Conservation (phyloP, 2,329 filamentous ascomycete genomes). For the Aspergillus neotritici region DNA sequence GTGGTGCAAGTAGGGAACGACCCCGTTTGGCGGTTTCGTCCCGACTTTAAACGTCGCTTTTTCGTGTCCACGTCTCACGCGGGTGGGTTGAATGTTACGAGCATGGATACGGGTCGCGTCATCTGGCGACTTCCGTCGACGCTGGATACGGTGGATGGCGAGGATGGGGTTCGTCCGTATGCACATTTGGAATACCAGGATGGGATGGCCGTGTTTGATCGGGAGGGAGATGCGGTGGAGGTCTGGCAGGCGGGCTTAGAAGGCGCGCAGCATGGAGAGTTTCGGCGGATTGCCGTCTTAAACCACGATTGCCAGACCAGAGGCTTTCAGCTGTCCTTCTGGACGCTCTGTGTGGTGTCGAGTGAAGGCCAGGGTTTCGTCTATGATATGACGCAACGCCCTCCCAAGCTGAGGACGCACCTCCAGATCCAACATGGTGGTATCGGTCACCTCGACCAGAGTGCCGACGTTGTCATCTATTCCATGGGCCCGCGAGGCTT, state of each 20-base stretch:
- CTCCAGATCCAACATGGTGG: conserved; percentile 38
- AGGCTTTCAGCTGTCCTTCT: conserved; percentile 43
- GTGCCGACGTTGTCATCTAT: conserved; percentile 38
- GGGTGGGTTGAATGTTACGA: conserved; percentile 43
- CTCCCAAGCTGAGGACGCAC: conserved; percentile 30
- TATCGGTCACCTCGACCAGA: conserved; percentile 44
- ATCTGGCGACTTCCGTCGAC: conserved; percentile 36
- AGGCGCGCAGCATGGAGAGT: conserved; percentile 33
- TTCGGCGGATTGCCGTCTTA: conserved; percentile 37
- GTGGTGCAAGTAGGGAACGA: conserved; percentile 39
- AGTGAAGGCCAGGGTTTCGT: conserved; percentile 42
- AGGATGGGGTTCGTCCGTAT: conserved; percentile 36
- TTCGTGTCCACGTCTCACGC: conserved; percentile 43
- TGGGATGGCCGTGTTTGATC: conserved; percentile 43
- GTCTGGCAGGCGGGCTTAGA: conserved; percentile 40
- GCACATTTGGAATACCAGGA: conserved; percentile 47
- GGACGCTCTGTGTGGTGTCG: conserved; percentile 44
- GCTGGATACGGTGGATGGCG: conserved; percentile 13
- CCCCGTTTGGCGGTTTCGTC: conserved; percentile 43
- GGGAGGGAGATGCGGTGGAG: conserved; percentile 41
- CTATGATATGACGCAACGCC: conserved; percentile 38
- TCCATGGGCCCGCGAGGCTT: conserved; percentile 42
- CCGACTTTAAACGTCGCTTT: conserved; percentile 44
- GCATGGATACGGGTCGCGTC: conserved; percentile 41
- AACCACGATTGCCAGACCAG: conserved; percentile 41